Evolutionary conservation across 108 stramenopile genomes (phyloP), one percentile per base, ranked within the genome.

Genomic region (Schizochytrium sp.): DNA sequence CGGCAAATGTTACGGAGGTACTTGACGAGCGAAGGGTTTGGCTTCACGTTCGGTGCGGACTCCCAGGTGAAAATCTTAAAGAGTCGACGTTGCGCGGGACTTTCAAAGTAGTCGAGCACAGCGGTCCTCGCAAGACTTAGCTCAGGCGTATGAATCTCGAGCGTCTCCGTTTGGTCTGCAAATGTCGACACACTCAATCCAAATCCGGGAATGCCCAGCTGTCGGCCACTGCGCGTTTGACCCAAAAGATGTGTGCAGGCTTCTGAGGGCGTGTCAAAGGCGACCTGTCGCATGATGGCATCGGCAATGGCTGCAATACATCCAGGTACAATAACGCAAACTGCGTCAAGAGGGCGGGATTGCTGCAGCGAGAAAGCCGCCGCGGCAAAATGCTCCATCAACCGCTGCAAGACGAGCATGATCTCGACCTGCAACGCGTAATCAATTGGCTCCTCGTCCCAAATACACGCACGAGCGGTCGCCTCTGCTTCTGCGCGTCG

Each of bases 351-450:
- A 6, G 90, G 51, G 2, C 90, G 58, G 90, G 60, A 87, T 4
- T 90, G 87, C 41, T 88, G 59, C n/a, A 90, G 87, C 5, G 90
- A 90, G 10, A 88, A 45, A 12, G 55, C 88, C 14, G 90, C 90
- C 44, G 90, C 90, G 19, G 71, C 90, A 69, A 90, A 90, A 45
- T 90, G 90, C 88, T 90, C 90, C 69, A 72, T 88, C 16, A 90
- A 44, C 3, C 90, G 90, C 58, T 88, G 90, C 41, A 90, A 34
- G 18, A 19, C 5, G 34, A 90, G 21, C 88, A 90, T 6, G n/a
- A 88, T 18, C 58, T 90, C 90, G 12, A 90, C 63, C 88, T 90
- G 90, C 53, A 72, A 14, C 5, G 59, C 90, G 44, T 90, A 90
- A 6, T 34, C 25, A 57, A 90, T 90, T 16, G 58, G 48, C 45